These are phyloP conservation scores for Mucuna pruriens DNA, from an alignment of 306 rosid species.

Conservation along the genomic window DNA sequence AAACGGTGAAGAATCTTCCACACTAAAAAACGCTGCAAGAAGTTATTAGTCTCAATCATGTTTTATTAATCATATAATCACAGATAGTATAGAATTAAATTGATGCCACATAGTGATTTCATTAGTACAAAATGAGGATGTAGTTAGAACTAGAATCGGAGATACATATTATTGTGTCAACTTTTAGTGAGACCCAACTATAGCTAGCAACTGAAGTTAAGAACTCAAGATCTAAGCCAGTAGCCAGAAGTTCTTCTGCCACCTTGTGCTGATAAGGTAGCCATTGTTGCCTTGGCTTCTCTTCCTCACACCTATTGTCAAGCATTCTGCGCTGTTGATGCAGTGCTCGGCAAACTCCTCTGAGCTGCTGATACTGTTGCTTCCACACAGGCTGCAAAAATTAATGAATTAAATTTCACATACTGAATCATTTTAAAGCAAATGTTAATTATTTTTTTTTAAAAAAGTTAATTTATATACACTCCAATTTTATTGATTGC, in stretches of 20 bases:
- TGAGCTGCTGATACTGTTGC: conserved; percentile 42
- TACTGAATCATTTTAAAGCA: not conserved
- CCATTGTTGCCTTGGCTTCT: conserved; percentile 77
- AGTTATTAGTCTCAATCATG: not conserved
- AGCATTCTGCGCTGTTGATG: conserved; percentile 78
- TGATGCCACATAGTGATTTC: not conserved
- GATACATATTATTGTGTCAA: conserved; percentile 31
- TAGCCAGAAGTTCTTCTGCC: conserved; percentile 94
- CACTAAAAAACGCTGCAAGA: not conserved
- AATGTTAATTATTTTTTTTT: not conserved
- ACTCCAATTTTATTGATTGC: not conserved
- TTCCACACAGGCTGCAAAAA: conserved; percentile 70
- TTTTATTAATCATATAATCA: not conserved
- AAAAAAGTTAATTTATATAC: not conserved
- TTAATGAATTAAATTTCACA: not conserved
- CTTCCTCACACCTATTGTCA: conserved; percentile 85
- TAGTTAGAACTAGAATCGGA: conserved; percentile 41
- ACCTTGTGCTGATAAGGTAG: conserved; percentile 81
- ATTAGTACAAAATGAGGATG: conserved; percentile 21
- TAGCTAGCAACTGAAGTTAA: not conserved
- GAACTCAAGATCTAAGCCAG: conserved; percentile 53
- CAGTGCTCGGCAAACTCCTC: conserved; percentile 78
- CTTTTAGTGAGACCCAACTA: conserved; percentile 4
- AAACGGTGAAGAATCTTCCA: not conserved
- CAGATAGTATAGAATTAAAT: not conserved